Percentiles rank a stretch among this genome's conserved stretches.
phyloP scores from a whole-genome alignment of 1,284 basidiomycete genomes.

The Moniliophthora roreri region DNA sequence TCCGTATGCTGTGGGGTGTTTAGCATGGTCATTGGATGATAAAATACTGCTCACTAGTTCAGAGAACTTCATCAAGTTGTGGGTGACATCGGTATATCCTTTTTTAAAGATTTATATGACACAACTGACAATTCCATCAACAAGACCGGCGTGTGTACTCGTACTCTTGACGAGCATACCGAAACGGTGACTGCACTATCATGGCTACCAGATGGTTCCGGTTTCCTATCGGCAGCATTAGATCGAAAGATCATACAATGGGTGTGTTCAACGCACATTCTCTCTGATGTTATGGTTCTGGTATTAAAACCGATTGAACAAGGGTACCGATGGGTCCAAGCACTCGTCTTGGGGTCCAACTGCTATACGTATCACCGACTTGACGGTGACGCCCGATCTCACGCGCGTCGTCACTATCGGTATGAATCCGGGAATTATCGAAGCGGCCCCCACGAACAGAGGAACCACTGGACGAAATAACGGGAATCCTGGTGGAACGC shows the following conservation, averaged over 20 bases:
- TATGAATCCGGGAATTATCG: slow-evolving; percentile 45
- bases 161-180: slow-evolving; percentile 68
- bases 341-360: slow-evolving; percentile 69
- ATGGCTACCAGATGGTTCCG: slow-evolving; percentile 87
- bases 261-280: too few relatives aligned
- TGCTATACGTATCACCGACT: slow-evolving; percentile 87
- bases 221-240: slow-evolving; percentile 89
- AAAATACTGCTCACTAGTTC: slow-evolving; percentile 78
- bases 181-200: slow-evolving; percentile 86
- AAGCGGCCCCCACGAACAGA: slow-evolving; percentile 28
- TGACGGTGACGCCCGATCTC: slow-evolving; percentile 87
- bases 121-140: background rate
- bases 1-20: slow-evolving; percentile 70
- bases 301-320: slow-evolving; percentile 16
- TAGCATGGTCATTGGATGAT: slow-evolving; percentile 92
- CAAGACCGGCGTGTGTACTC: slow-evolving; percentile 70
- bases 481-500: slow-evolving; percentile 34
- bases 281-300: slow-evolving; percentile 5
- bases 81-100: slow-evolving; percentile 87
- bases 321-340: slow-evolving; percentile 76
- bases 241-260: slow-evolving; percentile 89
- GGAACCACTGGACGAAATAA: slow-evolving; percentile 26
- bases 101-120: slow-evolving; percentile 21
- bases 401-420: slow-evolving; percentile 83
- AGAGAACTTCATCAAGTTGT: slow-evolving; percentile 80